Evolutionary conservation across 495 filamentous ascomycete genomes (phyloP).

Genomic region (Tuber aestivum): DNA sequence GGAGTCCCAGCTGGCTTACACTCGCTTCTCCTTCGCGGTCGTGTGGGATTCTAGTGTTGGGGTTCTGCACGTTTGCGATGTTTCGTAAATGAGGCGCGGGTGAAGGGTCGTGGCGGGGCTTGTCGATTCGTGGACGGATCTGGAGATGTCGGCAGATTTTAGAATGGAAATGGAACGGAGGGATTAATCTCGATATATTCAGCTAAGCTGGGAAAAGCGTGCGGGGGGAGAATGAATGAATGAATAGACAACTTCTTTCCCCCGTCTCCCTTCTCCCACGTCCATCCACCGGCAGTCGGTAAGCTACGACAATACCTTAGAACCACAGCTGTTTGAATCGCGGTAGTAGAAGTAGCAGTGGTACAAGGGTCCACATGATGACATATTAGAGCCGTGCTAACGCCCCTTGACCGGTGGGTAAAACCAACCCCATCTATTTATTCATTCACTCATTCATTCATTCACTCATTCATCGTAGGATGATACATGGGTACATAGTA

Average conservation of each 20-base stretch:
- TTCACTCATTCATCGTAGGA: neutral
- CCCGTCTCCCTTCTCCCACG: neutral
- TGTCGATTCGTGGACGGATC: neutral
- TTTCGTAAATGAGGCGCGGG: neutral
- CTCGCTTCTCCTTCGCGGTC: neutral
- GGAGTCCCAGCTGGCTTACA: neutral
- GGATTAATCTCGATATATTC: no score
- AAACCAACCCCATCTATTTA: neutral
- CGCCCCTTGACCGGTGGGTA: neutral
- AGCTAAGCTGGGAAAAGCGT: neutral
- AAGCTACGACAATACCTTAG: neutral
- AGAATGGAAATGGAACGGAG: neutral
- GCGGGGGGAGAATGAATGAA: neutral
- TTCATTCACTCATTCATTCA: neutral
- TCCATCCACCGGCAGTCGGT: neutral
- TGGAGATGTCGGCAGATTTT: neutral
- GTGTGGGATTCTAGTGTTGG: neutral
- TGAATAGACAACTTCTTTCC: neutral
- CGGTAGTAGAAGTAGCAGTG: neutral
- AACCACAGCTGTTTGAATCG: neutral
- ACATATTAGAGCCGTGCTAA: neutral
- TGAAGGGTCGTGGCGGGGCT: neutral
- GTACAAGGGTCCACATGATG: neutral
- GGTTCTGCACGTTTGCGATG: neutral
- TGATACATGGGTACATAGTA: neutral